Evolutionary conservation across 306 rosid species (phyloP).

Genomic region (Erythrophleum fordii): DNA sequence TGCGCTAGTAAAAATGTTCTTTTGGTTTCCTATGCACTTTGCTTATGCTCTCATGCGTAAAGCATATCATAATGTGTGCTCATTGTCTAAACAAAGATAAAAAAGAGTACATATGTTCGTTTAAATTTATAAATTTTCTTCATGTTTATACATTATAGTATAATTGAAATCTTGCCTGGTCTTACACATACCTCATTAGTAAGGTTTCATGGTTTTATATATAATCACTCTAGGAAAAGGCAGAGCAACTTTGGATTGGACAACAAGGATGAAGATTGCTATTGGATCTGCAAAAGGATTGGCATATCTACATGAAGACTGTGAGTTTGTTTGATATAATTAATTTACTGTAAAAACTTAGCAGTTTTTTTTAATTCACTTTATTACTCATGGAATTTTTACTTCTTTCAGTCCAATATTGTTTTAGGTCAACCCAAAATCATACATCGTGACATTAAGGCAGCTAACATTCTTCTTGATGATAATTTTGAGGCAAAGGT

Average conservation of each 20-base stretch:
- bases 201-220: not conserved
- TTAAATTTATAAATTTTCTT: not conserved
- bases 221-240: slow-evolving; percentile 36
- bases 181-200: not conserved
- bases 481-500: slow-evolving; percentile 62
- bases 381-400: not conserved
- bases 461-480: slow-evolving; percentile 68
- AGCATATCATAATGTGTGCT: not conserved
- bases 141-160: not conserved
- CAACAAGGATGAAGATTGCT: slow-evolving; percentile 49
- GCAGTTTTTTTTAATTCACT: not conserved
- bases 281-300: slow-evolving; percentile 48
- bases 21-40: not conserved
- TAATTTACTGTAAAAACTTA: not conserved
- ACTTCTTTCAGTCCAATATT: slow-evolving; percentile 10
- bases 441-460: slow-evolving; percentile 74
- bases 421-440: slow-evolving; percentile 59
- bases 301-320: slow-evolving; percentile 47
- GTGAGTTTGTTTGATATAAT: slow-evolving; percentile 31
- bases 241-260: slow-evolving; percentile 32
- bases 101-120: not conserved
- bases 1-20: not conserved
- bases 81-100: not conserved
- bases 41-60: not conserved
- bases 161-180: not conserved